phyloP scores from a whole-genome alignment of 1,284 basidiomycete genomes.

The Leccinum pachyderme region DNA sequence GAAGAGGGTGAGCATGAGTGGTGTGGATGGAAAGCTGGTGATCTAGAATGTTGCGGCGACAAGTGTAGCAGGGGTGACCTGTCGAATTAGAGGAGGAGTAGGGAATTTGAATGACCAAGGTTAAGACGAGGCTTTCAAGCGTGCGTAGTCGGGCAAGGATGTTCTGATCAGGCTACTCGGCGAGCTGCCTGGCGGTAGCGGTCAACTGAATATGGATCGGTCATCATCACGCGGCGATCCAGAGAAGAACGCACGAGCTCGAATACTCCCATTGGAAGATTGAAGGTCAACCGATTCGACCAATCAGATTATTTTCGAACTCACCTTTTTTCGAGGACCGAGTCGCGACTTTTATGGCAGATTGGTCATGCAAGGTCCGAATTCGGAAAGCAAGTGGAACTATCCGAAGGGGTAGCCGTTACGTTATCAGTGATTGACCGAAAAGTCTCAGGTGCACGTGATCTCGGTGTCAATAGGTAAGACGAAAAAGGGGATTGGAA shows the following conservation, averaged over 20 bases:
- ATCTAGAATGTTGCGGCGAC: slow-evolving; percentile 79
- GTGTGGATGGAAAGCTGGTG: slow-evolving; percentile 92
- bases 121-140: slow-evolving; percentile 87
- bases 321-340: no score
- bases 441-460: not conserved
- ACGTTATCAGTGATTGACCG: no score
- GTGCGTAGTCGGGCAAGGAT: slow-evolving; percentile 79
- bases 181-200: slow-evolving; percentile 55
- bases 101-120: slow-evolving; percentile 49
- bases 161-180: slow-evolving; percentile 68
- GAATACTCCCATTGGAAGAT: slow-evolving; percentile 63
- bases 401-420: no score
- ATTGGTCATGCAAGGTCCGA: no score
- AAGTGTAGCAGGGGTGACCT: slow-evolving; percentile 37
- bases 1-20: slow-evolving; percentile 84
- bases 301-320: no score
- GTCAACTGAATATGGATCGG: slow-evolving; percentile 45
- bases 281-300: no score
- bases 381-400: no score
- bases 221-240: not conserved
- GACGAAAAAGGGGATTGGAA: not conserved
- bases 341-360: no score
- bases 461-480: not conserved
- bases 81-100: slow-evolving; percentile 43
- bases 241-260: slow-evolving; percentile 51